Evolutionary conservation across 345 rosid species (phyloP).

Genomic region (Gossypium stocksii): DNA sequence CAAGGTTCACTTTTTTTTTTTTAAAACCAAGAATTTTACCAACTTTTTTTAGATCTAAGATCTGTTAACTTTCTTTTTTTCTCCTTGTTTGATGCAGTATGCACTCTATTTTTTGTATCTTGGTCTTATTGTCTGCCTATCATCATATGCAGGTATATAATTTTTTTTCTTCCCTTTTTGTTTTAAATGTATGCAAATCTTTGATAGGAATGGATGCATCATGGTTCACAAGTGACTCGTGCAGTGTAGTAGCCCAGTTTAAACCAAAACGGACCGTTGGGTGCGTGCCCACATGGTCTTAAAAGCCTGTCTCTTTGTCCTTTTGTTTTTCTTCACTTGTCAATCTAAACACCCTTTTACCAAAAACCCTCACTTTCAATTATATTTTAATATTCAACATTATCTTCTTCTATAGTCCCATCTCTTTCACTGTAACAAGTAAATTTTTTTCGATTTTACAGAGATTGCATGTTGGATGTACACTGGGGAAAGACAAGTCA

Average conservation of each 20-base stretch:
- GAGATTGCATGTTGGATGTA: constrained; percentile 99
- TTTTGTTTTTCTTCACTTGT: constrained; percentile 24
- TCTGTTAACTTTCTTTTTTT: constrained; percentile 22
- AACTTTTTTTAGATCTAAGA: constrained; percentile 41
- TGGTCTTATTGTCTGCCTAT: constrained; percentile 90
- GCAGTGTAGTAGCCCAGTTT: constrained; percentile 17
- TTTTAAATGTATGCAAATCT: background rate
- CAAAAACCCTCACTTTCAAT: background rate
- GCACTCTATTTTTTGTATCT: constrained; percentile 94
- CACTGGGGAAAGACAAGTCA: constrained; percentile 92
- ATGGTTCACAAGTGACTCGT: constrained; percentile 5
- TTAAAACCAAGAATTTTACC: background rate
- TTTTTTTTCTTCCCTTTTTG: background rate
- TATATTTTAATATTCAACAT: background rate
- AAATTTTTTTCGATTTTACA: constrained; percentile 17
- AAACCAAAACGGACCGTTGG: constrained; percentile 21
- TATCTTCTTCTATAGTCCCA: constrained; percentile 9
- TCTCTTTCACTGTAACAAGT: constrained; percentile 20
- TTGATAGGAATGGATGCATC: background rate
- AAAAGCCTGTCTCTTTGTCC: constrained; percentile 35
- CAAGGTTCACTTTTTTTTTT: constrained; percentile 35
- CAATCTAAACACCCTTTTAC: constrained; percentile 16
- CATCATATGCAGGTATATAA: constrained; percentile 85
- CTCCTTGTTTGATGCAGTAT: constrained; percentile 53
- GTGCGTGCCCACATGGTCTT: constrained; percentile 51